Conservation (phyloP, 2,329 filamentous ascomycete species). For the Chaetomiaceae sp. region DNA sequence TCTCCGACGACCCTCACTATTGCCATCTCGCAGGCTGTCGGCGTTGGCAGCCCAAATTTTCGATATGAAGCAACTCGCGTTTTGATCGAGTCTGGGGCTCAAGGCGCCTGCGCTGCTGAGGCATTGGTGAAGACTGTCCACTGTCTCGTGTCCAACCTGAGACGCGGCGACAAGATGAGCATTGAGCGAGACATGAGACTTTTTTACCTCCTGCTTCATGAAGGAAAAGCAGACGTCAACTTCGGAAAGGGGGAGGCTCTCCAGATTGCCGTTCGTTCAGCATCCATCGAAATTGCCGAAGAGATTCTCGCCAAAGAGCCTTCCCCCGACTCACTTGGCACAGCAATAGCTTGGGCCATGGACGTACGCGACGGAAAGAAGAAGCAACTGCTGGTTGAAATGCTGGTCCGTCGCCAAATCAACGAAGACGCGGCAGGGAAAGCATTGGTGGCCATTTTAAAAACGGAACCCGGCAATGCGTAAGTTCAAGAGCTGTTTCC, state of each 20-base stretch:
- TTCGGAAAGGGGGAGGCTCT: slow-evolving; percentile 25
- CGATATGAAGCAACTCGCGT: slow-evolving; percentile 20
- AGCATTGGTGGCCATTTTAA: slow-evolving; percentile 26
- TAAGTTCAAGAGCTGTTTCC: slow-evolving; percentile 6
- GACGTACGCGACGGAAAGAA: slow-evolving; percentile 11
- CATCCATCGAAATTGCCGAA: slow-evolving; percentile 20
- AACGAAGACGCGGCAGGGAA: slow-evolving; percentile 24
- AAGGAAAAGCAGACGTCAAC: slow-evolving; percentile 27
- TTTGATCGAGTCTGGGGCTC: slow-evolving; percentile 24
- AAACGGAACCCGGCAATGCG: slow-evolving; percentile 19
- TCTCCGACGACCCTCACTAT: slow-evolving; percentile 20
- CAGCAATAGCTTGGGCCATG: slow-evolving; percentile 26
- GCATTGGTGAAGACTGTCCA: slow-evolving; percentile 24
- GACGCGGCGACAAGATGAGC: slow-evolving; percentile 11
- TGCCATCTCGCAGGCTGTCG: slow-evolving; percentile 23
- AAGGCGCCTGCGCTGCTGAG: slow-evolving; percentile 21
- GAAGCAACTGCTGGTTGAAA: slow-evolving; percentile 20
- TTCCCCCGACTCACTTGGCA: slow-evolving; percentile 23
- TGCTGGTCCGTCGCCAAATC: slow-evolving; percentile 24
- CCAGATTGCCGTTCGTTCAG: slow-evolving; percentile 23
- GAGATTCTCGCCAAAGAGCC: slow-evolving; percentile 25
- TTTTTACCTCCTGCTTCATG: slow-evolving; percentile 24
- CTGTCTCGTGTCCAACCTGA: slow-evolving; percentile 13
- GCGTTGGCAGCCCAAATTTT: slow-evolving; percentile 13
- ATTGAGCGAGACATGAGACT: slow-evolving; percentile 22